phyloP scores from a whole-genome alignment of 176 grass and related monocot species.

The Oryza longistaminata region DNA sequence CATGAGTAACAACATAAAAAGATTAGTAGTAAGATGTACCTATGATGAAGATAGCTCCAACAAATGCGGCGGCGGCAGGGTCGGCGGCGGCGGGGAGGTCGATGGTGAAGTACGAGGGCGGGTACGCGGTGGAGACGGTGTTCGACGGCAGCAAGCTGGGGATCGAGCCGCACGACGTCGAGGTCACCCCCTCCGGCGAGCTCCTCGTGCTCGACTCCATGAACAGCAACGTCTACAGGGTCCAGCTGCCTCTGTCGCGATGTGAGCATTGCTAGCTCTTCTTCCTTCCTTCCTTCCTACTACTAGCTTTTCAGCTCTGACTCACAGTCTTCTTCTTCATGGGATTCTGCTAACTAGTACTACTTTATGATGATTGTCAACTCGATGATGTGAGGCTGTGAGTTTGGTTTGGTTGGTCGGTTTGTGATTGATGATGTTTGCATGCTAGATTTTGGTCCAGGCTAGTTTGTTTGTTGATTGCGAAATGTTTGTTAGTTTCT shows the following conservation, averaged over 20 bases:
- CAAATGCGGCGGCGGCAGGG: conserved; percentile 41
- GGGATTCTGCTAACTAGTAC: conserved; percentile 35
- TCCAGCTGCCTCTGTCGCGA: conserved; percentile 77
- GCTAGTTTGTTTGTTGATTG: conserved; percentile 28
- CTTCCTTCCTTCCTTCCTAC: too few relatives aligned
- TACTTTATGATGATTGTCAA: background rate
- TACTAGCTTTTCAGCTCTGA: too few relatives aligned
- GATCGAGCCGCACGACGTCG: conserved; percentile 87
- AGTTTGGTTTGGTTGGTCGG: background rate
- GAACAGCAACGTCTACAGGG: conserved; percentile 95
- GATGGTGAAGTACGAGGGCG: conserved; percentile 87
- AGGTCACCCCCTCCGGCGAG: conserved; percentile 75
- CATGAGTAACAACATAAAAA: background rate
- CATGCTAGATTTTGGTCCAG: conserved; percentile 16
- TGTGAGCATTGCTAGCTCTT: conserved; percentile 48
- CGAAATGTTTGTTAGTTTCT: conserved; percentile 30
- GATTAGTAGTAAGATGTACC: conserved; percentile 24
- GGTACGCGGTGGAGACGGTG: conserved; percentile 89
- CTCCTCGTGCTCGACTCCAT: conserved; percentile 91
- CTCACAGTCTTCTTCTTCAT: conserved; percentile 16
- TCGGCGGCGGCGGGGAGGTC: conserved; percentile 49
- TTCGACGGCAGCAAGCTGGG: conserved; percentile 98
- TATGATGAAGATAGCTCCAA: conserved; percentile 51
- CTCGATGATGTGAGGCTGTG: background rate
- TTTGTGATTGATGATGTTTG: conserved; percentile 20